Evolutionary conservation across 306 rosid species (phyloP).

Genomic region (Biancaea sappan): DNA sequence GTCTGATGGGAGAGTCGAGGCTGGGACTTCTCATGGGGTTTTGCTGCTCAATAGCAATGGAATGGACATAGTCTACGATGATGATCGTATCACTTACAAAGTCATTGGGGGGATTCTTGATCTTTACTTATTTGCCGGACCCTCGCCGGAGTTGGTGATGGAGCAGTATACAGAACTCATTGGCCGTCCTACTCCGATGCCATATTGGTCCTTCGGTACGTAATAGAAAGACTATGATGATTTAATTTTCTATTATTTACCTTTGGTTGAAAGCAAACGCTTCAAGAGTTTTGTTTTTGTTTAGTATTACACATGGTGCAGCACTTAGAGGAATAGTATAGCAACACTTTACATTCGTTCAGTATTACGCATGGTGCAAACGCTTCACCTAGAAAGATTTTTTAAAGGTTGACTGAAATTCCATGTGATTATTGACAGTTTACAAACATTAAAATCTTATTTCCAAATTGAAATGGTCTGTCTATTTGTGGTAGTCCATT

Average conservation of each 20-base stretch:
- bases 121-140: constrained; percentile 70
- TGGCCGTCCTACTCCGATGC: constrained; percentile 87
- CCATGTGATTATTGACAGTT: not conserved
- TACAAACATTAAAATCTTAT: not conserved
- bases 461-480: not conserved
- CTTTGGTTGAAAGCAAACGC: not conserved
- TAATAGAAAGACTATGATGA: not conserved
- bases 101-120: constrained; percentile 80
- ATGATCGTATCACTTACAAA: constrained; percentile 71
- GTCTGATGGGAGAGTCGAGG: constrained; percentile 40
- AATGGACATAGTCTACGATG: constrained; percentile 68
- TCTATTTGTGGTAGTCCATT: not conserved
- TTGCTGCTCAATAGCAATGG: constrained; percentile 76
- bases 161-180: constrained; percentile 78
- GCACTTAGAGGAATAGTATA: too few relatives aligned
- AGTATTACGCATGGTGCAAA: not conserved
- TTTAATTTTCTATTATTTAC: not conserved
- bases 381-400: not conserved
- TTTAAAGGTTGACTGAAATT: not conserved
- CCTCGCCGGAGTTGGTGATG: constrained; percentile 67
- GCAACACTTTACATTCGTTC: too few relatives aligned
- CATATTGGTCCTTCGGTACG: constrained; percentile 94
- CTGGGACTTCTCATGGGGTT: constrained; percentile 77
- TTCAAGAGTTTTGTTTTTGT: not conserved
- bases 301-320: not conserved